These are phyloP conservation scores for Annona cherimola DNA, from an alignment of 164 flowering plant species.

Conservation along the genomic window DNA sequence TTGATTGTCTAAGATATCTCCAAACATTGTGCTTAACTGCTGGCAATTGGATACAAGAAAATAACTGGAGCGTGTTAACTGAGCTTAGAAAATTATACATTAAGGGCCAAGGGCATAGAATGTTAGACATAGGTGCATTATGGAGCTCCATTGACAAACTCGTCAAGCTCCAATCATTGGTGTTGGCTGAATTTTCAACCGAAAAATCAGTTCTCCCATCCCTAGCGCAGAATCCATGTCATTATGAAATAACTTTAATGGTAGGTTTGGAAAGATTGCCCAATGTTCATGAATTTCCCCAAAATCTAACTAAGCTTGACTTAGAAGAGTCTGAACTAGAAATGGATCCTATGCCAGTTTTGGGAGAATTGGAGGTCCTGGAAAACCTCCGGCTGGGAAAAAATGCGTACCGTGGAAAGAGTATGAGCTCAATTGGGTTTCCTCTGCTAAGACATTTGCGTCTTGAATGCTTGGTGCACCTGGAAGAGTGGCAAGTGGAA, in stretches of 20 bases:
- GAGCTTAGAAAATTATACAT: not conserved
- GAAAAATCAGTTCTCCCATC: not conserved
- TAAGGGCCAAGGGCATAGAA: too few relatives aligned
- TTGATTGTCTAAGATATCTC: not conserved
- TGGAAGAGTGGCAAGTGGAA: conserved; percentile 22
- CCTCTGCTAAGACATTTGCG: conserved; percentile 13
- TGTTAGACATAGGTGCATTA: too few relatives aligned
- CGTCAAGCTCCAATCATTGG: not conserved
- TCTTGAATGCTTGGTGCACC: not conserved
- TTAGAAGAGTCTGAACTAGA: not conserved
- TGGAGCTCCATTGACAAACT: not conserved
- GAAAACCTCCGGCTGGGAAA: not conserved
- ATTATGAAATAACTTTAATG: not conserved
- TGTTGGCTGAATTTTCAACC: not conserved
- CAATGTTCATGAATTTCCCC: not conserved
- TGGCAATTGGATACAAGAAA: not conserved
- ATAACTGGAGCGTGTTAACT: not conserved
- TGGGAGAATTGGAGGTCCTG: not conserved
- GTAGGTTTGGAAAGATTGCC: not conserved
- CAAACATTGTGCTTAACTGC: not conserved
- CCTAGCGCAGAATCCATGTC: not conserved
- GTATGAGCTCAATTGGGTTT: conserved; percentile 10
- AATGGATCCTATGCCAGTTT: not conserved
- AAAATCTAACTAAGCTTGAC: not conserved
- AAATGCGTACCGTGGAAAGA: conserved; percentile 6